phyloP scores from a whole-genome alignment of 2,329 filamentous ascomycete species.

The Drechslerella coelobrocha region DNA sequence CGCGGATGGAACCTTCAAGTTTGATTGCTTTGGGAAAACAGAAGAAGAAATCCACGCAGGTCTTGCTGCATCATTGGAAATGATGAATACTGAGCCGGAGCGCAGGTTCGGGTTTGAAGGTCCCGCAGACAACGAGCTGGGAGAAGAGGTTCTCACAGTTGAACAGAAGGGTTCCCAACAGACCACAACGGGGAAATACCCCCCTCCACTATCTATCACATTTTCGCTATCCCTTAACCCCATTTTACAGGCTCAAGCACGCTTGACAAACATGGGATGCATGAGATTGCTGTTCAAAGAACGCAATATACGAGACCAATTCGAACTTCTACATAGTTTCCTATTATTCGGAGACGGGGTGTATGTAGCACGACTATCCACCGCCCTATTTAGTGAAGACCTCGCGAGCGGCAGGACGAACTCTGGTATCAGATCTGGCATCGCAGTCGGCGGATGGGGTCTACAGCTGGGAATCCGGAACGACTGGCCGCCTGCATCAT shows the following conservation, averaged over 20 bases:
- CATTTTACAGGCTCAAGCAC: conserved; percentile 72
- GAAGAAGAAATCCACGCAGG: conserved; percentile 49
- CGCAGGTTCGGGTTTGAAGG: conserved; percentile 43
- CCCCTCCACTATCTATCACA: conserved; percentile 54
- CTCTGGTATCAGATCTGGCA: conserved; percentile 64
- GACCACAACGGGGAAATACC: conserved; percentile 50
- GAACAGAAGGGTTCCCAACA: conserved; percentile 9
- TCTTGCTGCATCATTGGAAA: conserved; percentile 47
- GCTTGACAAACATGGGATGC: conserved; percentile 77
- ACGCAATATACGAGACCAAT: conserved; percentile 74
- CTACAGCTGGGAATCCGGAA: conserved; percentile 80
- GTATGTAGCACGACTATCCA: conserved; percentile 79
- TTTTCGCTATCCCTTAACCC: conserved; percentile 78
- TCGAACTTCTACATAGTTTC: conserved; percentile 77
- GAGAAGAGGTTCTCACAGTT: conserved; percentile 31
- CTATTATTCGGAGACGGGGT: conserved; percentile 84
- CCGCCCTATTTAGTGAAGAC: conserved; percentile 83
- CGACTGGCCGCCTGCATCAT: conserved; percentile 91
- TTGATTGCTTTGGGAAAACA: conserved; percentile 53
- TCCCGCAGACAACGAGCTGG: conserved; percentile 18
- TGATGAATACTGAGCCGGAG: conserved; percentile 49
- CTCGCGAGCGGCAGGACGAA: conserved; percentile 74
- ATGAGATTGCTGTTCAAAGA: conserved; percentile 77
- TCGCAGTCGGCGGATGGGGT: conserved; percentile 66
- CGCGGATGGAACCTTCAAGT: conserved; percentile 6